Evolutionary conservation across 805 yeast genomes (phyloP), one percentile per base, ranked within the genome.

Genomic region (Candida oleophila): DNA sequence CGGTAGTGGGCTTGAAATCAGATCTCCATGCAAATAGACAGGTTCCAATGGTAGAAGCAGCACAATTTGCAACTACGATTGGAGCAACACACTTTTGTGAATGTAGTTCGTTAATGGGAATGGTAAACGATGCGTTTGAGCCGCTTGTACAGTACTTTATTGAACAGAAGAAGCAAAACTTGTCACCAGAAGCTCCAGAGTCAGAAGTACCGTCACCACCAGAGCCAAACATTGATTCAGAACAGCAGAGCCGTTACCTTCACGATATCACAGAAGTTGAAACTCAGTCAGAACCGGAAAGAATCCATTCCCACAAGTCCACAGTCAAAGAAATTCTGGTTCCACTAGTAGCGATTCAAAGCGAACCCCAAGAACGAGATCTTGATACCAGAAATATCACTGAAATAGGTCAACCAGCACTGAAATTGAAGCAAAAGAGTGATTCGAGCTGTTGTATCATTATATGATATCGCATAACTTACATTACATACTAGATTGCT

Each of bases 11-110:
- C 0, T 52, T 68, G 16, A 66, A 65, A 43, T 39, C 55, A 21
- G 74, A 70, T 41, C 39, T 47, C 15, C 57, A 51, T 4, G 47
- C 45, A 1, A 55, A 53, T n/a, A 53, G 71, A 22, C 65, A 60
- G 39, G 71, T 71, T 1, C 46, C 53, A 39, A 53, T 34, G 38
- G 58, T 57, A 1, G 69, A 70, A 45, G 74, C 69, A 1, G 21
- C 45, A 19, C 55, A 47, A n/a, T 59, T 69, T 22, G 65, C 70
- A 11, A 22, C 50, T 4, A 34, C 51, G 11, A 52, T 63, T 12
- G 60, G 60, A 11, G 71, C 72, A 2, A n/a, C 61, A 2, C 47
- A 44, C 16, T 68, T 61, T 42, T 19, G 42, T 20, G 75, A 71
- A 49, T 60, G 64, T 16, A 60, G 68, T 32, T 48, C 69, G 3